Base-by-base conservation (phyloP, 2,329 filamentous ascomycete genomes). In the Amylocarpus encephaloides region DNA sequence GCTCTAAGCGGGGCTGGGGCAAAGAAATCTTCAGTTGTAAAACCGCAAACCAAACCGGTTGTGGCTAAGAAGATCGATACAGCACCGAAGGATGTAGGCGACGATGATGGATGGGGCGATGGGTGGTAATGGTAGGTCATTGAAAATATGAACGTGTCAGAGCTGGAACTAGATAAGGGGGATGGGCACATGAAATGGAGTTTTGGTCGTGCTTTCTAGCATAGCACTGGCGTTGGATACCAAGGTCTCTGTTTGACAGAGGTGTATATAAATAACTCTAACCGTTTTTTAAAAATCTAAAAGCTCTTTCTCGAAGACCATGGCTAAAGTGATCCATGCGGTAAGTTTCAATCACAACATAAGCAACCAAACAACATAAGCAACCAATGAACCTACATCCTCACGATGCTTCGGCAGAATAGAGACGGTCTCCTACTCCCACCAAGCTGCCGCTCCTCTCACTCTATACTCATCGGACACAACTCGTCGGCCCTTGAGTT, bases 31-130 rank as follows among this genome's bases (percentile, higher is more conserved):
- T 39, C 52, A 41, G 33, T 51, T 39, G 35, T 55, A 4, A 64
- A 63, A 26, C 76, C 73, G 59, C 22, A 26, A 26, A 26, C 4
- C 7, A 79, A 75, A 52, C 62, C 70, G 6, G 52, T 67, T 7
- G 59, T 65, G 4, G 66, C 77, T 1, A 90, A 88, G 70, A 86
- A 85, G 68, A 80, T 88, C 55, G 79, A 87, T 60, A 76, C 79
- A 60, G 83, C 80, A 60, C 84, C 84, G 0, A 85, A 83, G 64
- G 72, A 74, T 42, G 67, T 70, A 3, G 79, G 71, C 1, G 76
- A 76, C 19, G 73, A 75, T 50, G 80, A 82, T 59, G 79, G 75
- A 1, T 86, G 82, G 82, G 82, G 79, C 5, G 81, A 84, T 55
- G 80, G 79, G 6, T 85, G 82, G 82, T 82, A 60, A 45, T 16